Evolutionary conservation across 805 yeast genomes (phyloP).

Genomic region (Yarrowia sp.): DNA sequence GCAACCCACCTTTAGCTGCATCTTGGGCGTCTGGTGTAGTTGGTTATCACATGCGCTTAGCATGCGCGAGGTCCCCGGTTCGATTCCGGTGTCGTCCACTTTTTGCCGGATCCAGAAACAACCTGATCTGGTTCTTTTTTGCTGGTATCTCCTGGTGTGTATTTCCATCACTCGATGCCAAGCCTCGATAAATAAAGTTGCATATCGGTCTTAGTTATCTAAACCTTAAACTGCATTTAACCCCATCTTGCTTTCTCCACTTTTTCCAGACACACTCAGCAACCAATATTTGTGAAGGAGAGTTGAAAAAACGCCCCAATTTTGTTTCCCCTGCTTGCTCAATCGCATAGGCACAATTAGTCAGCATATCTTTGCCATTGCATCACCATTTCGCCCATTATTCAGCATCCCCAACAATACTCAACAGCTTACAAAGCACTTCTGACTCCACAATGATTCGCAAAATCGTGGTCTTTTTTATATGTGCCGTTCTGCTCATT

Average conservation of each 20-base stretch:
- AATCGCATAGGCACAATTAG: no score
- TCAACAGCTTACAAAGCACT: neutral
- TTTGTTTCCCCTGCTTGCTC: no score
- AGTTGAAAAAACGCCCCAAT: no score
- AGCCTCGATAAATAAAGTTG: neutral
- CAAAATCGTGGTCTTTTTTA: neutral
- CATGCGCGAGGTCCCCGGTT: constrained; percentile 25
- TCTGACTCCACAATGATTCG: neutral
- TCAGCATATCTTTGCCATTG: no score
- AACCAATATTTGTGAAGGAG: no score
- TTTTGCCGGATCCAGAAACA: no score
- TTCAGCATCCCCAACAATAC: neutral
- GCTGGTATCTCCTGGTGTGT: neutral
- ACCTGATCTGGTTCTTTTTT: neutral
- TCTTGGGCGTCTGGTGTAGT: constrained; percentile 24
- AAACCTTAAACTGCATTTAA: neutral
- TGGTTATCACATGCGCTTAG: constrained; percentile 24
- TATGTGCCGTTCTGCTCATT: neutral
- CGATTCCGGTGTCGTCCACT: constrained; percentile 23
- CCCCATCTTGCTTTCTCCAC: neutral
- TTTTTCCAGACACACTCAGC: no score
- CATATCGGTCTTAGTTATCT: neutral
- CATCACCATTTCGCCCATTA: no score
- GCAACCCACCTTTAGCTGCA: neutral
- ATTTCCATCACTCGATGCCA: no score